These are phyloP conservation scores for Cryptomeria japonica DNA, from an alignment of 75 land plant genomes.

Conservation along the genomic window DNA sequence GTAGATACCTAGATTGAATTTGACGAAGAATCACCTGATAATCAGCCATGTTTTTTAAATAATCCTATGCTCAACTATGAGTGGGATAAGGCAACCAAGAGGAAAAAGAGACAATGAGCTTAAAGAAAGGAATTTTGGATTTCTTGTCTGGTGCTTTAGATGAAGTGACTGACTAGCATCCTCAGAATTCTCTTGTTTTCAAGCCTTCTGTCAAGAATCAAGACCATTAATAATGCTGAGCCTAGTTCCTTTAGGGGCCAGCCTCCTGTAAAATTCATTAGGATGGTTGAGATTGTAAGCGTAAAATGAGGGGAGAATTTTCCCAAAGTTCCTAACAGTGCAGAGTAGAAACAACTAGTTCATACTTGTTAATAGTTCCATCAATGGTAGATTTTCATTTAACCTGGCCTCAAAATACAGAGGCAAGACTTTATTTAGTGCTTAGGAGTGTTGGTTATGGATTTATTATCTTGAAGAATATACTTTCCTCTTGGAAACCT, in stretches of 20 bases:
- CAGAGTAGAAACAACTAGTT: neutral
- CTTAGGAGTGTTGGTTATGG: neutral
- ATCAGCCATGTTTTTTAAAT: no score
- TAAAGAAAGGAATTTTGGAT: neutral
- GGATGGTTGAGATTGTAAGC: neutral
- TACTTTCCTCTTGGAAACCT: neutral
- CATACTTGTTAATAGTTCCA: neutral
- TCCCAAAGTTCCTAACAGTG: neutral
- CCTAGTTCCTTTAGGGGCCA: neutral
- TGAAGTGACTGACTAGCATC: neutral
- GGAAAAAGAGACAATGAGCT: neutral
- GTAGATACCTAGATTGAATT: no score
- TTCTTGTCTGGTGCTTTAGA: neutral
- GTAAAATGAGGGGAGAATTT: neutral
- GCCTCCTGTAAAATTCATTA: neutral
- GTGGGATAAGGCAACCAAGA: neutral
- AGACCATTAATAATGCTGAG: neutral
- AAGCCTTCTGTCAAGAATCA: neutral
- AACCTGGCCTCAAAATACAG: neutral
- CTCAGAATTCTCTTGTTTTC: neutral
- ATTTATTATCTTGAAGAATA: neutral
- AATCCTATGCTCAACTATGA: neutral
- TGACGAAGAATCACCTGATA: no score
- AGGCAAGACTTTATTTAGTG: neutral
- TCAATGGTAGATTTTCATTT: neutral